These are phyloP conservation scores for Apiotrichum siamense DNA, from an alignment of 1,284 basidiomycete genomes.

Conservation along the genomic window DNA sequence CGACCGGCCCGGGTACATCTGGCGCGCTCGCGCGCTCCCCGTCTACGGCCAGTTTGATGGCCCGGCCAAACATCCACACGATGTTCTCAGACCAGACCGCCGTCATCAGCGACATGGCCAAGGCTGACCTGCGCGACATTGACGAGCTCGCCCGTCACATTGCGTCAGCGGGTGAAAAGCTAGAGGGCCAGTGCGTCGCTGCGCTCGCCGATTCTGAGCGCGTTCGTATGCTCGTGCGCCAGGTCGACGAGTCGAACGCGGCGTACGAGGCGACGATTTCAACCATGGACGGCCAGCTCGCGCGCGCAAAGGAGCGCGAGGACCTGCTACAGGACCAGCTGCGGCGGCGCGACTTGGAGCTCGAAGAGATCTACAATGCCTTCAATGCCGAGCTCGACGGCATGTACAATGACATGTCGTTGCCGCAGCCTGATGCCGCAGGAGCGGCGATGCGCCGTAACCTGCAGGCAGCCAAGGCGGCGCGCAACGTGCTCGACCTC, in stretches of 20 bases:
- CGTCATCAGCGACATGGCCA: background rate
- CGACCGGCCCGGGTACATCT: background rate
- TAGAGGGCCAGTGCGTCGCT: conserved; percentile 25
- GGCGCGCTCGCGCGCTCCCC: conserved; percentile 43
- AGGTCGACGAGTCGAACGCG: background rate
- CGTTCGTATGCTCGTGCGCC: conserved; percentile 13
- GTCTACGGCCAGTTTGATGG: conserved; percentile 14
- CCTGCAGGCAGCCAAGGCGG: conserved; percentile 64
- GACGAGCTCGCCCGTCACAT: conserved; percentile 29
- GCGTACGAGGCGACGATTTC: conserved; percentile 59
- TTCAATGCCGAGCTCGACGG: conserved; percentile 87
- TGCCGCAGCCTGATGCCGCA: conserved; percentile 66
- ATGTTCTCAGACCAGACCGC: conserved; percentile 1
- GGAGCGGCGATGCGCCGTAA: conserved; percentile 67
- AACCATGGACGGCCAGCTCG: conserved; percentile 58
- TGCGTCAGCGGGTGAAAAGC: conserved; percentile 24
- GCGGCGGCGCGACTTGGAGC: conserved; percentile 69
- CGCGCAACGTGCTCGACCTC: conserved; percentile 61
- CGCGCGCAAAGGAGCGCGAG: conserved; percentile 63
- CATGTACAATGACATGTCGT: conserved; percentile 73
- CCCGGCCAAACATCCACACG: conserved; percentile 5
- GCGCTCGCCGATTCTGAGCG: conserved; percentile 27
- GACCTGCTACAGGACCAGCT: conserved; percentile 70
- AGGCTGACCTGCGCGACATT: conserved; percentile 8
- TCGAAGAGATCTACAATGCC: conserved; percentile 84